Base-by-base conservation (phyloP, 2,329 filamentous ascomycete genomes). In the Escovopsis sp. region DNA sequence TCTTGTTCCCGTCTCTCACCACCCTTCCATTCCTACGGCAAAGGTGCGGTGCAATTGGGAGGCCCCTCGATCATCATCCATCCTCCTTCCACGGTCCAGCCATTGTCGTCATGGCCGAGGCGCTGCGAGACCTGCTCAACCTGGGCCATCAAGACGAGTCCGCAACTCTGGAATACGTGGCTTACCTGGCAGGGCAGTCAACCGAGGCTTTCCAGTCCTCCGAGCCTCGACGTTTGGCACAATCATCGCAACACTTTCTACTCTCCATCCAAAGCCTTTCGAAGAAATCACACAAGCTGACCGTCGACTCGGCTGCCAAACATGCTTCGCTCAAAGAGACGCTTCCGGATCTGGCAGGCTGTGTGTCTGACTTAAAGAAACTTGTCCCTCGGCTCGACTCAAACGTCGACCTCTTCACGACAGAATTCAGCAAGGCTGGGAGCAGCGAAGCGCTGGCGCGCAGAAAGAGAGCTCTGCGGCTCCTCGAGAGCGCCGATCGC, bases 201-300 rank as follows among this genome's bases (percentile, higher is more conserved):
- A 71, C 93, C 39, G 70, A 78, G 20, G 75, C 81, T 31, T 71
- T 96, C 41, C 74, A 76, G 39, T 74, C 76, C 20, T 79, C 74
- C 7, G 91, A 98, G 60, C 80, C 82, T 1, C 79, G 86, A 46
- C 78, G 77, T 1, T 74, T 96, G n/a, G 68, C 81, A 1, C 85
- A 95, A 53, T 72, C 79, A 42, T 81, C 83, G 4, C 86, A 95
- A 47, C 83, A 84, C 0, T 74, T 84, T 34, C 72, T 89, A 12
- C 75, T 94, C 34, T 84, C 86, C 1, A 72, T 96, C 1, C 91
- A 98, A 58, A 75, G 78, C 0, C 76, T 96, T 39, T 89, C 88
- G 7, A 94, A 94, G 52, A 83, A 84, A 50, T 94, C 88, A 1
- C 81, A 95, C 61, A 84, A 81, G 56, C 72, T 80, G 14, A 79